A percentile compares a stretch with the other conserved stretches of the same genome.
phyloP scores from a whole-genome alignment of 2,329 filamentous ascomycete genomes.

The Pseudogymnoascus sp. region DNA sequence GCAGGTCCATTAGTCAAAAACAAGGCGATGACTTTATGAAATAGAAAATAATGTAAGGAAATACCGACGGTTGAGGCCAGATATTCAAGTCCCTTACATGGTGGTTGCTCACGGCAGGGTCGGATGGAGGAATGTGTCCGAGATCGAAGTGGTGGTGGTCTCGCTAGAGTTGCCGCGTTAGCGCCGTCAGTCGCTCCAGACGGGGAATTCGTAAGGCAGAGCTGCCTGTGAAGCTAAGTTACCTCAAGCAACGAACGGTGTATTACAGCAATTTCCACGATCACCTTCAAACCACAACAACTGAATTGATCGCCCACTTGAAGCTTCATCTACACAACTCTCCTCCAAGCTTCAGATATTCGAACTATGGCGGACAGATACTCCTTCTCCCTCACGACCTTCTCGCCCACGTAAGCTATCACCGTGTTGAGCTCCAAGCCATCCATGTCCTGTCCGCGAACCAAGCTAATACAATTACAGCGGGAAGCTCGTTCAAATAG shows the following conservation, averaged over 20 bases:
- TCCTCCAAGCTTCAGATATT: constrained; percentile 17
- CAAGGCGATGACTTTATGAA: not conserved
- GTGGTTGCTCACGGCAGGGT: not conserved
- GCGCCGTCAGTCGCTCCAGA: not conserved
- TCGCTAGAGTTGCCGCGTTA: constrained; percentile 4
- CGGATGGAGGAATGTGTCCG: constrained; percentile 1
- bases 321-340: not conserved
- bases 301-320: constrained; percentile 2
- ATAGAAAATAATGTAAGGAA: not conserved
- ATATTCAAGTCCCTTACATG: not conserved
- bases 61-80: constrained; percentile 5
- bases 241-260: constrained; percentile 6
- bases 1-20: not conserved
- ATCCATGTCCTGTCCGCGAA: constrained; percentile 13
- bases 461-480: constrained; percentile 51
- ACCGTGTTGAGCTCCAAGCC: constrained; percentile 1
- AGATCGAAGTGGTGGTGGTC: constrained; percentile 3
- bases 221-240: constrained; percentile 15
- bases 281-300: not conserved
- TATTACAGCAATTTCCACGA: constrained; percentile 14
- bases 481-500: constrained; percentile 98
- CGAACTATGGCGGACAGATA: constrained; percentile 89
- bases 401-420: constrained; percentile 84
- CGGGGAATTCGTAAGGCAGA: constrained; percentile 15
- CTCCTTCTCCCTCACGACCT: constrained; percentile 98